These are phyloP conservation scores for Venturia oleaginea DNA, from an alignment of 2,329 filamentous ascomycete species.

Conservation along the genomic window DNA sequence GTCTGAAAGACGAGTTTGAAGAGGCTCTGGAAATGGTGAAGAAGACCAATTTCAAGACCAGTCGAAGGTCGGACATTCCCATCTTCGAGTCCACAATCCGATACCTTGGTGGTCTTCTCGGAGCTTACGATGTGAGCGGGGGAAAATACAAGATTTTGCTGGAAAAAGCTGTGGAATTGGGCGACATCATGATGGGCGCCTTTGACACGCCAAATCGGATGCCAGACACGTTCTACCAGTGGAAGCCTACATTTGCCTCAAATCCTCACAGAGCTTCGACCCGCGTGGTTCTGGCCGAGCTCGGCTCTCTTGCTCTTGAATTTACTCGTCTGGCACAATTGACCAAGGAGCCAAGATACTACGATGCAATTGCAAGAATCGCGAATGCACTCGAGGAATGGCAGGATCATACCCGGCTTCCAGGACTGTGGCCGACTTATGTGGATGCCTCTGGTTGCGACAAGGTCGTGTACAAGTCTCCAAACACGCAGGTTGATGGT, in stretches of 20 bases:
- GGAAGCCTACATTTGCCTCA: slow-evolving; percentile 30
- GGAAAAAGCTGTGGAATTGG: slow-evolving; percentile 54
- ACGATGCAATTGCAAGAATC: slow-evolving; percentile 52
- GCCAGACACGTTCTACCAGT: slow-evolving; percentile 51
- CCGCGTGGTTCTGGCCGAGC: slow-evolving; percentile 35
- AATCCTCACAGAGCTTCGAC: slow-evolving; percentile 15
- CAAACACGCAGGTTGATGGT: background rate
- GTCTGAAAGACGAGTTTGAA: slow-evolving; percentile 54
- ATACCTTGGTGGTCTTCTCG: slow-evolving; percentile 59
- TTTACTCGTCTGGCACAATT: slow-evolving; percentile 57
- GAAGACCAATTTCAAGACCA: slow-evolving; percentile 52
- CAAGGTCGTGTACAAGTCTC: background rate
- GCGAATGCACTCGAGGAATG: slow-evolving; percentile 44
- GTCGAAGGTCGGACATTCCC: slow-evolving; percentile 45
- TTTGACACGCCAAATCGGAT: slow-evolving; percentile 63
- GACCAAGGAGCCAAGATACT: slow-evolving; percentile 51
- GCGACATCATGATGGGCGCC: slow-evolving; percentile 54
- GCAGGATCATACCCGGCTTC: slow-evolving; percentile 47
- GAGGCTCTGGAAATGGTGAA: slow-evolving; percentile 51
- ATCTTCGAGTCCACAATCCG: slow-evolving; percentile 65
- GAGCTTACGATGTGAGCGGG: slow-evolving; percentile 59
- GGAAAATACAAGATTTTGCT: slow-evolving; percentile 46
- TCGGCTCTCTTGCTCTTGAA: slow-evolving; percentile 52
- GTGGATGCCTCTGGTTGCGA: slow-evolving; percentile 38
- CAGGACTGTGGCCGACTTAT: slow-evolving; percentile 53